Percentiles rank a stretch among this genome's conserved stretches.
phyloP scores from a whole-genome alignment of 768 basidiomycete genomes.

The Pluteus cervinus region DNA sequence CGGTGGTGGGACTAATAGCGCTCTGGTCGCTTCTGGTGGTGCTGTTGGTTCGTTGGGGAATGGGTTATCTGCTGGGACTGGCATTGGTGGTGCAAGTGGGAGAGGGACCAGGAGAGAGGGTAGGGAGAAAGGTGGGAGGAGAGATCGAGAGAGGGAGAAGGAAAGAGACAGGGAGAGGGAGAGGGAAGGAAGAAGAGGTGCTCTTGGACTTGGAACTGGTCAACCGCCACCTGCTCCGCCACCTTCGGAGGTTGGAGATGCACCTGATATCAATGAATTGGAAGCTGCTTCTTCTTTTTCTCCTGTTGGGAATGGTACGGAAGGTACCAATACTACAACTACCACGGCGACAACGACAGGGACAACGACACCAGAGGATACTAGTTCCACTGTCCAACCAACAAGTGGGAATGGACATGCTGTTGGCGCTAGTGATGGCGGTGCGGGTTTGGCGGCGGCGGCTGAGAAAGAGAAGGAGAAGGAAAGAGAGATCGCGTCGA shows the following conservation, averaged over 20 bases:
- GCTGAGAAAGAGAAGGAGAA: conserved; percentile 23
- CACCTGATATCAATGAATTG: not conserved
- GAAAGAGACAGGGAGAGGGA: conserved; percentile 17
- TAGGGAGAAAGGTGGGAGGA: conserved; percentile 8
- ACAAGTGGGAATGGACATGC: conserved; percentile 5
- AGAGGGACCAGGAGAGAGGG: conserved; percentile 16
- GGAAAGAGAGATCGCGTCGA: conserved; percentile 26
- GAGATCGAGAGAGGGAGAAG: conserved; percentile 11
- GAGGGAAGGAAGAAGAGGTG: conserved; percentile 11
- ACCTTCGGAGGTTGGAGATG: conserved; percentile 21
- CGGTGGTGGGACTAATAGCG: too few species aligned
- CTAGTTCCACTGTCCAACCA: conserved; percentile 4
- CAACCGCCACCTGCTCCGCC: conserved; percentile 22
- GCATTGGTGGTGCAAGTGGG: conserved; percentile 10
- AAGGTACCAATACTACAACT: too few species aligned
- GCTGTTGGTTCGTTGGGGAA: not conserved
- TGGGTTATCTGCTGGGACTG: conserved; percentile 1
- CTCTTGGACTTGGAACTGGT: too few species aligned
- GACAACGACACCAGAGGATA: conserved; percentile 4
- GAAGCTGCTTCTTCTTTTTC: not conserved
- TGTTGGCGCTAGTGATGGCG: not conserved
- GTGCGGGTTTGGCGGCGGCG: not conserved
- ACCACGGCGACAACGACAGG: conserved; percentile 8
- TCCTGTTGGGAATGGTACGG: too few species aligned
- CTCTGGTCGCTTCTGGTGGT: not conserved